Evolutionary conservation across 768 basidiomycete genomes (phyloP).

Genomic region (Mrakia gelida): DNA sequence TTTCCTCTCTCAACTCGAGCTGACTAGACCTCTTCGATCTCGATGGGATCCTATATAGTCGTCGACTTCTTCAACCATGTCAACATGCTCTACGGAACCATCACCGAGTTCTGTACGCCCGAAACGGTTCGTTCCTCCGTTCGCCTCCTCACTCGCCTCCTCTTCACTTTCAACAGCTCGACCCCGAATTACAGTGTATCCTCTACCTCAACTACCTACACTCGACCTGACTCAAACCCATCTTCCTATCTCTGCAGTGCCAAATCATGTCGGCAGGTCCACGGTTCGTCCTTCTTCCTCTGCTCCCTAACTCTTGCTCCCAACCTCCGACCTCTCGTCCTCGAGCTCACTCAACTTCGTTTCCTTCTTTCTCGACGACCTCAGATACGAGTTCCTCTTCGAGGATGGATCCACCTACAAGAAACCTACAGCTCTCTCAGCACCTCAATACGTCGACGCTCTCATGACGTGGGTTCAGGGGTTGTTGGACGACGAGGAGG

Average conservation of each 20-base stretch:
- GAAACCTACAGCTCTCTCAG: conserved; percentile 42
- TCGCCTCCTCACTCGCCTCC: background rate
- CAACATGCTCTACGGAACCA: conserved; percentile 97
- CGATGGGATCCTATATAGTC: conserved; percentile 51
- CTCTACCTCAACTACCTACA: too few relatives aligned
- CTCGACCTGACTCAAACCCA: background rate
- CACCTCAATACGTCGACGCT: conserved; percentile 83
- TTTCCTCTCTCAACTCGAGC: background rate
- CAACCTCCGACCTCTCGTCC: background rate
- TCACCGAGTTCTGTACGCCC: conserved; percentile 95
- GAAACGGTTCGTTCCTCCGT: conserved; percentile 44
- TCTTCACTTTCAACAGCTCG: too few relatives aligned
- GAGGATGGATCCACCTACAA: conserved; percentile 36
- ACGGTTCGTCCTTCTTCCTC: conserved; percentile 54
- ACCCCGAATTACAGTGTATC: too few relatives aligned
- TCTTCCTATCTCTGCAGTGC: conserved; percentile 53
- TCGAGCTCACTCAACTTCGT: background rate
- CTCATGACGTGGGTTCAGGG: conserved; percentile 98
- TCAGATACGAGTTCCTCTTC: conserved; percentile 32
- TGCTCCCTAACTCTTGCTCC: background rate
- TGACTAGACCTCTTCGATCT: background rate
- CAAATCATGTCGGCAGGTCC: conserved; percentile 97
- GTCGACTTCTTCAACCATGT: conserved; percentile 99
- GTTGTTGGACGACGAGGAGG: conserved; percentile 80
- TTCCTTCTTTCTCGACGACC: background rate